A percentile compares a stretch with the other conserved stretches of the same genome.
Conservation (phyloP, 2,329 filamentous ascomycete genomes). For the Aspergillus latus region DNA sequence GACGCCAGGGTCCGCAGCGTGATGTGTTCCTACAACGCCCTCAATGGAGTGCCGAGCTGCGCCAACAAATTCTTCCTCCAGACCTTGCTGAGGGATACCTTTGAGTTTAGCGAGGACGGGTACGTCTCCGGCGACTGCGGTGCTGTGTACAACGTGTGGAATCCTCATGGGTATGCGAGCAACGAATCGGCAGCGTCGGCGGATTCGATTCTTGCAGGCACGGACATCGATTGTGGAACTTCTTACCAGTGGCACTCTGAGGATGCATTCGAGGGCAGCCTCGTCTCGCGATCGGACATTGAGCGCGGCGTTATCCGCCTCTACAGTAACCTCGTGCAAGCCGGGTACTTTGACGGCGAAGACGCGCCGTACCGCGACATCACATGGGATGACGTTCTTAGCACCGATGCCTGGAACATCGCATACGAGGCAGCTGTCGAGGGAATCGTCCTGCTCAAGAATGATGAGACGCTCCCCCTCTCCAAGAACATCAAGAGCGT, state of each 20-base stretch:
- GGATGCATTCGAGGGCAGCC: slow-evolving; percentile 44
- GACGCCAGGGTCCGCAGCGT: slow-evolving; percentile 59
- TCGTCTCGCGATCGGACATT: slow-evolving; percentile 48
- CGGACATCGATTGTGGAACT: slow-evolving; percentile 55
- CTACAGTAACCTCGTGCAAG: slow-evolving; percentile 51
- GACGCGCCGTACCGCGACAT: slow-evolving; percentile 52
- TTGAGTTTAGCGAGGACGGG: slow-evolving; percentile 61
- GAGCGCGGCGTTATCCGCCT: slow-evolving; percentile 50
- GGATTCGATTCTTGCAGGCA: slow-evolving; percentile 52
- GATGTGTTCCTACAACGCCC: slow-evolving; percentile 64
- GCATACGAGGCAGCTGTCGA: slow-evolving; percentile 55
- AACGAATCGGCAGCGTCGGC: slow-evolving; percentile 51
- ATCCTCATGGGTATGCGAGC: slow-evolving; percentile 51
- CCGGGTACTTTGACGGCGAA: slow-evolving; percentile 55
- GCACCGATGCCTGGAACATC: slow-evolving; percentile 54
- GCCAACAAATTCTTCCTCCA: slow-evolving; percentile 63
- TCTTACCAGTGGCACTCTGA: slow-evolving; percentile 50
- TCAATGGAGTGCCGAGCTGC: slow-evolving; percentile 67
- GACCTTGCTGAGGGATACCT: slow-evolving; percentile 63
- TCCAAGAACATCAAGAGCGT: slow-evolving; percentile 42
- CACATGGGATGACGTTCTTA: slow-evolving; percentile 57
- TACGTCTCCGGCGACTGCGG: slow-evolving; percentile 68
- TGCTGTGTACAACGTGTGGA: slow-evolving; percentile 59
- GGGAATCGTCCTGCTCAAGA: slow-evolving; percentile 54
- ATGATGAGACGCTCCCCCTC: slow-evolving; percentile 52